Base-by-base conservation (phyloP, 208 protist genomes). In the Leptomonas pyrrhocoris region DNA sequence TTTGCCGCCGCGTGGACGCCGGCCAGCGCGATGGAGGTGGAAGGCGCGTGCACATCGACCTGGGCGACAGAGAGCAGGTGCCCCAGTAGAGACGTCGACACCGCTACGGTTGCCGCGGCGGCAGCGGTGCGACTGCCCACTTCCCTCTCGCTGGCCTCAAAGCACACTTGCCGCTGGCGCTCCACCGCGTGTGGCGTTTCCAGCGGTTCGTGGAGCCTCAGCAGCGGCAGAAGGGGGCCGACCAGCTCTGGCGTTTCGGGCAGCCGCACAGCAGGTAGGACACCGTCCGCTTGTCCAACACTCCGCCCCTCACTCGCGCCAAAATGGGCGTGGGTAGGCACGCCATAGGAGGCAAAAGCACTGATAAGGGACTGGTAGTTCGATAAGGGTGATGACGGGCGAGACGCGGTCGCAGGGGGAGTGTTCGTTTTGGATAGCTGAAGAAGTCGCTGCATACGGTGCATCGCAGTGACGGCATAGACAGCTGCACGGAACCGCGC, bases 11-110 rank as follows among this genome's bases (percentile, higher is more conserved):
- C 25, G 4, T n/a, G 1, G 6, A 64, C 55, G 2, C 1, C 53
- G 1, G 54, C 46, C 6, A 56, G 55, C n/a, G 51, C 21, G 21
- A 40, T 8, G 5, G 19, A 31, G 19, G 53, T 76, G 36, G 42
- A 28, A 12, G 70, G 27, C 19, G 54, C 54, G 23, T 69, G 34
- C 25, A 58, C 21, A 21, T 76, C 70, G 5, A 76, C 21, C 34
- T 69, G 61, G 0, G 55, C 45, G 0, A 48, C 55, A 1, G 46
- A 45, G 0, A 76, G 38, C 36, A 76, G 28, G 19, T 59, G 51
- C 63, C 40, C 27, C 19, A 68, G 36, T 21, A 67, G 25, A 0
- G 28, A 18, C 59, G 1, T 4, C 23, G 23, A 7, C 42, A 34
- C 40, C 25, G 12, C 25, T 38, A 34, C 4, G 3, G 34, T n/a